Evolutionary conservation across 1,139 yeast genomes (phyloP), one percentile per base, ranked within the genome.

Genomic region (Lodderomyces orthopsilosis): DNA sequence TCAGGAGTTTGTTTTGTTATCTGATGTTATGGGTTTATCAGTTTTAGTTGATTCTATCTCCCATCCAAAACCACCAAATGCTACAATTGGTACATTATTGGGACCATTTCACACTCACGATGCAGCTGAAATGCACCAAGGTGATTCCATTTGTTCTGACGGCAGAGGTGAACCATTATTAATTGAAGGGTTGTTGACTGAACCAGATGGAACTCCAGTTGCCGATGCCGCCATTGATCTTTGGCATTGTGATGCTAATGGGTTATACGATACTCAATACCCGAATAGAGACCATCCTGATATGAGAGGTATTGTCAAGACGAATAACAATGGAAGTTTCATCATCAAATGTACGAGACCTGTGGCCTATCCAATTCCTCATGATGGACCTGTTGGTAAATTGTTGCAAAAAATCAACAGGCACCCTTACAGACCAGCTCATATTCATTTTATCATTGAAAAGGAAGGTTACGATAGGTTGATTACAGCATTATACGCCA

Each of bases 221-320:
- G 50, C 47, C 10, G 57, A 55, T 38, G 69, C 63, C 19, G 50
- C 52, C 26, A 56, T 66, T 38, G 70, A 65, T 45, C 56, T 65
- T 39, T 66, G 71, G 71, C 68, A 66, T 44, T 65, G 69, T 50
- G 71, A 66, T 42, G 65, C 65, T 35, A 61, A 66, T 48, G 72
- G 72, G 7, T 53, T 63, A 18, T 67, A 67, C 45, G 72, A 67
- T 41, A 63, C 66, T 18, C 72, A 67, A 42, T 59, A 57, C 41
- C 46, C 45, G 7, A 46, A 52, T 28, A 50, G 57, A 41, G 50
- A 48, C 2, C 46, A 45, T 26, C 64, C 64, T 19, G 67, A 65
- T 34, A 55, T 65, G 55, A 54, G 72, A 45, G 72, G 71, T 5
- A 59, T 65, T 33, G 53, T 63, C 33, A 46, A 41, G 40, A 58